Conservation (phyloP, 1,284 basidiomycete species). For the Apiotrichum domesticum region DNA sequence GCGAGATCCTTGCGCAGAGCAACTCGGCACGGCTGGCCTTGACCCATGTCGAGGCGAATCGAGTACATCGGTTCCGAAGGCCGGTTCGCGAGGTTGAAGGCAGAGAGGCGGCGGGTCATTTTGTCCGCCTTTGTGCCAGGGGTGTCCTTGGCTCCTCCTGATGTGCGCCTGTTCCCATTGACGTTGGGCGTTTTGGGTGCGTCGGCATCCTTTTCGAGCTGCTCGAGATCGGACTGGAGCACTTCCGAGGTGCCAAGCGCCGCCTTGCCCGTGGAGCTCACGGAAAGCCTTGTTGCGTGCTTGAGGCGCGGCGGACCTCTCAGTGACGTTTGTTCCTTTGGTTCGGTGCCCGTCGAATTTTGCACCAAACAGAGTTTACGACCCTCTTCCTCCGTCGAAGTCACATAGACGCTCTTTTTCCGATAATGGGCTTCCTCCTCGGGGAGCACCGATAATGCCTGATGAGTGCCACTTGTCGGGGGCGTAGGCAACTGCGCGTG, state of each 20-base stretch:
- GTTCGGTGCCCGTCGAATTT: constrained; percentile 26
- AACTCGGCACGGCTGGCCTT: constrained; percentile 29
- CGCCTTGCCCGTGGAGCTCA: constrained; percentile 28
- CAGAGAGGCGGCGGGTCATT: constrained; percentile 23
- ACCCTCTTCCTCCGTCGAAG: constrained; percentile 30
- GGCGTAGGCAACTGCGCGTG: constrained; percentile 6
- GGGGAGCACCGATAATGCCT: neutral
- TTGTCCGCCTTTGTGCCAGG: constrained; percentile 28
- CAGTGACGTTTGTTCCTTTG: constrained; percentile 12
- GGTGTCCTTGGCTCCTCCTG: constrained; percentile 15
- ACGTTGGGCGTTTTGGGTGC: constrained; percentile 18
- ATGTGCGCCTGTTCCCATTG: neutral
- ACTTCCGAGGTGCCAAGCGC: constrained; percentile 27
- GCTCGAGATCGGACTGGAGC: constrained; percentile 33
- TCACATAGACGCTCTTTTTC: constrained; percentile 29
- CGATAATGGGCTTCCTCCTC: neutral
- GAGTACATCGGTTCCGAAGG: constrained; percentile 32
- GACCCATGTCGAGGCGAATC: constrained; percentile 32
- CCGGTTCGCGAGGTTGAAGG: constrained; percentile 23
- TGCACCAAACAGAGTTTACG: constrained; percentile 34
- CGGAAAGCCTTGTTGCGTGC: constrained; percentile 26
- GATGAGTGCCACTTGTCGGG: constrained; percentile 1
- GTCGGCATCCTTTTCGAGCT: constrained; percentile 18
- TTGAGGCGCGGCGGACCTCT: constrained; percentile 23
- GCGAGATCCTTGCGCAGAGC: constrained; percentile 38